Percentiles rank a stretch among this genome's conserved stretches.
phyloP scores from a whole-genome alignment of 495 filamentous ascomycete genomes.

The Xylaria longipes region DNA sequence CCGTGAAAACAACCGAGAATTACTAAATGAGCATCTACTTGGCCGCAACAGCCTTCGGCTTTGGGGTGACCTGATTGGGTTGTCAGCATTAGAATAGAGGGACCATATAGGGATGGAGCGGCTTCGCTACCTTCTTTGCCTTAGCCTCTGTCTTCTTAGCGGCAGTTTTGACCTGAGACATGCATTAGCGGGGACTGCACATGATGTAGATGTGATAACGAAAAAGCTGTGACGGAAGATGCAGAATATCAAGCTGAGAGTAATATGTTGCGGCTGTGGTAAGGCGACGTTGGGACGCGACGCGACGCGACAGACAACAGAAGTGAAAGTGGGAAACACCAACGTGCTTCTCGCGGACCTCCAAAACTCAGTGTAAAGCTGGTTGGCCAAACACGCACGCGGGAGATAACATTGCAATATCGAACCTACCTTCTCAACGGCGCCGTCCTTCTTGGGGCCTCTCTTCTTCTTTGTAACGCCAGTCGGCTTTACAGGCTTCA shows the following conservation, averaged over 20 bases:
- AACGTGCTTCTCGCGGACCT: neutral
- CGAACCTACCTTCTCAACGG: constrained; percentile 54
- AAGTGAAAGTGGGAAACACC: neutral
- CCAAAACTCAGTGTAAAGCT: neutral
- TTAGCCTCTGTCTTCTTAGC: constrained; percentile 51
- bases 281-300: neutral
- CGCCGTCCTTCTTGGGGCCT: constrained; percentile 55
- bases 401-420: constrained; percentile 5
- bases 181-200: constrained; percentile 35
- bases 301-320: neutral
- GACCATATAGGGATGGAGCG: neutral
- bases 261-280: neutral
- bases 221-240: neutral
- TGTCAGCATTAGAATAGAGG: neutral
- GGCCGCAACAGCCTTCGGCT: constrained; percentile 29
- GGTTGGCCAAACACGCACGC: neutral
- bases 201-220: neutral
- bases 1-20: neutral
- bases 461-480: constrained; percentile 63
- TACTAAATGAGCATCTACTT: constrained; percentile 2
- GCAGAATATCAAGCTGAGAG: neutral
- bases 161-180: constrained; percentile 52
- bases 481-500: constrained; percentile 56
- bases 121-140: constrained; percentile 27
- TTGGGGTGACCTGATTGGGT: constrained; percentile 46